Evolutionary conservation across 306 rosid species (phyloP).

Genomic region (Sindora glabra): DNA sequence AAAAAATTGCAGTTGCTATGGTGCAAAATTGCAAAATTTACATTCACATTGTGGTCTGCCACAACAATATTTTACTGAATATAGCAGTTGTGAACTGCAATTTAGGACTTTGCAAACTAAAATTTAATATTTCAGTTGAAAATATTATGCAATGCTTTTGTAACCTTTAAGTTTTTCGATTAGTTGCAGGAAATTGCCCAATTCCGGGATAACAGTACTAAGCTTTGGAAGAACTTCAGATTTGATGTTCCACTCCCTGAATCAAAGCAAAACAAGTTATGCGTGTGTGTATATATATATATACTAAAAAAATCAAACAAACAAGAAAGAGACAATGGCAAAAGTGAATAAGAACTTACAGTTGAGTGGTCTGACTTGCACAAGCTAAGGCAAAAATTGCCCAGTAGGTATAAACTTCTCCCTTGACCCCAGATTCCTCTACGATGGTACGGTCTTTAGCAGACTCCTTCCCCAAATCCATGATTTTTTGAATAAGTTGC

Average conservation of each 20-base stretch:
- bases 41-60: too few relatives aligned
- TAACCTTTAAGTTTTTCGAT: neutral
- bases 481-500: slow-evolving; percentile 21
- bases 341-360: neutral
- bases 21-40: too few relatives aligned
- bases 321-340: neutral
- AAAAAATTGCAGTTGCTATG: too few relatives aligned
- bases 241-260: neutral
- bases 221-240: neutral
- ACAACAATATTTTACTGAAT: too few relatives aligned
- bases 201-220: neutral
- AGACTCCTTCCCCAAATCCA: slow-evolving; percentile 14
- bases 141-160: too few relatives aligned
- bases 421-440: slow-evolving; percentile 10
- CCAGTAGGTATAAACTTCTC: slow-evolving; percentile 37
- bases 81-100: too few relatives aligned
- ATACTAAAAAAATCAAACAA: too few relatives aligned
- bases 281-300: too few relatives aligned
- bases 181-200: neutral
- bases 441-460: neutral
- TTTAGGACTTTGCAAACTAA: too few relatives aligned
- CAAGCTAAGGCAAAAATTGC: slow-evolving; percentile 33
- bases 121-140: too few relatives aligned
- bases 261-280: neutral
- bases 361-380: slow-evolving; percentile 8